Conservation (phyloP, 495 filamentous ascomycete species). For the Stereocaulon alpinum region DNA sequence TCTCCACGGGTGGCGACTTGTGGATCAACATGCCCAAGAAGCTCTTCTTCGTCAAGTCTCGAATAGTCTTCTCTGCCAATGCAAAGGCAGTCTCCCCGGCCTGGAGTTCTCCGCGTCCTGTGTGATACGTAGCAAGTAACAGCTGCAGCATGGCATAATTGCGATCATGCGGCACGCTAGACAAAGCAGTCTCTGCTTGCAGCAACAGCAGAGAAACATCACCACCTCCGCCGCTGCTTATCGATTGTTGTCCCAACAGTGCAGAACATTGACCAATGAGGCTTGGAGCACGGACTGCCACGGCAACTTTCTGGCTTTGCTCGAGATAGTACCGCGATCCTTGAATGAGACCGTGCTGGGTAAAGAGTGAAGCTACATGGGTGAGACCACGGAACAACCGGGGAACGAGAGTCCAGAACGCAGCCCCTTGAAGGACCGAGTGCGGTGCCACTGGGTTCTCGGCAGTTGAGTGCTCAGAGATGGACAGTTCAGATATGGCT, state of each 20-base stretch:
- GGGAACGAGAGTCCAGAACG: conserved; percentile 72
- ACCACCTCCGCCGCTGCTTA: conserved; percentile 8
- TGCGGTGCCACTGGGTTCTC: conserved; percentile 15
- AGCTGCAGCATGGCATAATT: conserved; percentile 14
- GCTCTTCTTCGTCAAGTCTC: background rate
- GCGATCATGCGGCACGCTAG: conserved; percentile 4
- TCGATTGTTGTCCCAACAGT: conserved; percentile 5
- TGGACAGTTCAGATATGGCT: conserved; percentile 8
- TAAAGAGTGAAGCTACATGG: conserved; percentile 64
- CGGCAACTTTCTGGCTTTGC: conserved; percentile 70
- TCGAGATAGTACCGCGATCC: conserved; percentile 88
- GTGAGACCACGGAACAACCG: conserved; percentile 57
- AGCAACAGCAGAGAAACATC: background rate
- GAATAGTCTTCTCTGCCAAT: conserved; percentile 7
- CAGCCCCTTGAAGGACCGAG: conserved; percentile 43
- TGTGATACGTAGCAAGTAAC: conserved; percentile 5
- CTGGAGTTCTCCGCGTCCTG: background rate
- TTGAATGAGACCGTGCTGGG: conserved; percentile 73
- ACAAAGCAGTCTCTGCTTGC: background rate
- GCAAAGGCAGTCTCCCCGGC: conserved; percentile 5
- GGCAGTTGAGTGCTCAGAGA: conserved; percentile 1
- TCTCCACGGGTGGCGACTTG: background rate
- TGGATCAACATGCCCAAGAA: conserved; percentile 1
- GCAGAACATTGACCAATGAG: conserved; percentile 24
- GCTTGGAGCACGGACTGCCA: conserved; percentile 52